Evolutionary conservation across 768 basidiomycete genomes (phyloP).

Genomic region (Collybia sp.): DNA sequence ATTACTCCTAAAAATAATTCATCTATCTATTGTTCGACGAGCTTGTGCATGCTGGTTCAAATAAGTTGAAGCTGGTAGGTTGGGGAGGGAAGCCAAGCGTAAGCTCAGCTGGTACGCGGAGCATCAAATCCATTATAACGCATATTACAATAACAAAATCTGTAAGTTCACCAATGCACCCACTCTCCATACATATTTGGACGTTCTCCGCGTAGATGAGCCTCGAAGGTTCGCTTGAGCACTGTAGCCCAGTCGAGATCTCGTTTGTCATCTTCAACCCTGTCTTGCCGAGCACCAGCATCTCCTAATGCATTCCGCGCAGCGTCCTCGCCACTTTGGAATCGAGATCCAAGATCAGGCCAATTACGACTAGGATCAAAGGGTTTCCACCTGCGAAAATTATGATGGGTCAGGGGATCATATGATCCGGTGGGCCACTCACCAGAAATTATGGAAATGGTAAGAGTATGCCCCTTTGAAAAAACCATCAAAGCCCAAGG

Average conservation of each 20-base stretch:
- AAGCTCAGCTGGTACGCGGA: too few relatives aligned
- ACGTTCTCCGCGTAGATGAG: slow-evolving; percentile 77
- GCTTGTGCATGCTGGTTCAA: too few relatives aligned
- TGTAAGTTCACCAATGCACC: slow-evolving; percentile 30
- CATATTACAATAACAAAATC: neutral
- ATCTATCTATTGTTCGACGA: too few relatives aligned
- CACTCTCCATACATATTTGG: slow-evolving; percentile 94
- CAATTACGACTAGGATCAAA: slow-evolving; percentile 86
- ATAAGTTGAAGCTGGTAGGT: too few relatives aligned
- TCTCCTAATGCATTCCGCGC: slow-evolving; percentile 40
- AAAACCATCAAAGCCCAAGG: slow-evolving; percentile 86
- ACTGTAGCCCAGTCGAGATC: slow-evolving; percentile 88
- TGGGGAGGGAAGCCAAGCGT: too few relatives aligned
- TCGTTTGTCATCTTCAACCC: slow-evolving; percentile 56
- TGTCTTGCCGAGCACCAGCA: slow-evolving; percentile 18
- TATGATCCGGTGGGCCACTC: slow-evolving; percentile 18
- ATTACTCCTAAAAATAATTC: too few relatives aligned
- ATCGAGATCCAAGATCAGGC: slow-evolving; percentile 83
- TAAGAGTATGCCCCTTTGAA: slow-evolving; percentile 92
- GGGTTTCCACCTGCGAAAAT: slow-evolving; percentile 76
- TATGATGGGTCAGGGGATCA: neutral
- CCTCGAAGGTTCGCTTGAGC: slow-evolving; percentile 92
- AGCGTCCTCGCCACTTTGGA: slow-evolving; percentile 67
- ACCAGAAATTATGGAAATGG: slow-evolving; percentile 95
- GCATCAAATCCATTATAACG: slow-evolving; percentile 2